Base-by-base conservation (phyloP, 1,139 yeast species). In the Suhomyces anneliseae region DNA sequence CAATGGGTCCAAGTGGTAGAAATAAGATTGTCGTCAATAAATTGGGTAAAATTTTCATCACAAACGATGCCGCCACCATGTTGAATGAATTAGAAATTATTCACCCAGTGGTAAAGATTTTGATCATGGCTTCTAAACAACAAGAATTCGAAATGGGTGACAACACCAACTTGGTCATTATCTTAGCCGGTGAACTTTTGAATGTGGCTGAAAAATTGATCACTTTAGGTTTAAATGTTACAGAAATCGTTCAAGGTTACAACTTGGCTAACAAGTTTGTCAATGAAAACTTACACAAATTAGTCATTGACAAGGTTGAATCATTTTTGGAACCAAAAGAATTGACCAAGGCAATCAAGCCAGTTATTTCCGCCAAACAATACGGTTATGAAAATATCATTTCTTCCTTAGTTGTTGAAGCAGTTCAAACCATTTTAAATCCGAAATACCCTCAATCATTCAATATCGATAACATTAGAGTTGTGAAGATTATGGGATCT, bases 61-160 rank as follows among this genome's bases (percentile, higher is more conserved):
- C 99, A 40, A 89, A 90, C 58, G 99, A 95, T 68, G 98, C 98
- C 11, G 97, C 98, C 38, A 93, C 99, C 9, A 93, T 93, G 85
- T 76, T 93, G 53, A 82, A 88, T 57, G 98, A 95, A 66, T 75
- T 93, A 49, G 98, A 93, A 57, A 89, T 95, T 54, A 93, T 93
- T 40, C 99, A 93, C 65, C 99, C 99, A 7, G 98, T 97, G 1
- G 99, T 95, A 19, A 93, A 93, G 69, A 83, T 93, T 41, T 80
- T 93, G 54, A 95, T 93, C 49, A 90, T 90, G 97, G 97, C 98
- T 26, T 84, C 96, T 19, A 90, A 92, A 64, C 99, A 93, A 72
- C 99, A 93, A 70, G 97, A 93, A 65, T 80, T 85, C 57, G 99
- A 93, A 57, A 72, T 76, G 79, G 81, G 81, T 38, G 81, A 76